Percentiles rank a stretch among this genome's conserved stretches.
phyloP scores from a whole-genome alignment of 2,329 filamentous ascomycete genomes.

The Sporothrix sp. region DNA sequence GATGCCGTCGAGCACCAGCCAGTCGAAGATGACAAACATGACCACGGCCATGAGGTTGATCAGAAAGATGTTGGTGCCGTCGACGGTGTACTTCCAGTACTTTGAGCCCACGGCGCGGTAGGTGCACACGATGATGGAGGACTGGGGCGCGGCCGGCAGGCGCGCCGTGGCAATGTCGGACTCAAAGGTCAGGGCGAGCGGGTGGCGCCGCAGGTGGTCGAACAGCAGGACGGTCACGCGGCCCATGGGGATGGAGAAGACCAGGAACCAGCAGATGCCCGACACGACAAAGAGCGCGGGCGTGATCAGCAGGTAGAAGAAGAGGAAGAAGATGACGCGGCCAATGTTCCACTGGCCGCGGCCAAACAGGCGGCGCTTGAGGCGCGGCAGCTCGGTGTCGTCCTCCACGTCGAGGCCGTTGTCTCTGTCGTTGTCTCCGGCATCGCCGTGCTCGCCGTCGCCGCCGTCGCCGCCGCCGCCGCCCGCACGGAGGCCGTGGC shows the following conservation, averaged over 20 bases:
- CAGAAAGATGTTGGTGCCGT: conserved; percentile 97
- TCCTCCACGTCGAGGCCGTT: neutral
- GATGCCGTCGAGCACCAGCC: conserved; percentile 61
- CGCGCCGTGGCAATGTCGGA: conserved; percentile 70
- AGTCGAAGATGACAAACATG: conserved; percentile 91
- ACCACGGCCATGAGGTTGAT: conserved; percentile 94
- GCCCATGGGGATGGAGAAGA: conserved; percentile 98
- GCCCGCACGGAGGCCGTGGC: neutral
- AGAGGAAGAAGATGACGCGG: conserved; percentile 87
- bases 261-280: conserved; percentile 85
- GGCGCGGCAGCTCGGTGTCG: conserved; percentile 29
- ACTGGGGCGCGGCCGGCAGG: conserved; percentile 58
- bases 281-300: conserved; percentile 80
- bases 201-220: conserved; percentile 84
- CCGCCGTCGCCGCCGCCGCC: neutral
- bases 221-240: conserved; percentile 85
- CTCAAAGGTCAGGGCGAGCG: conserved; percentile 86
- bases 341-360: conserved; percentile 93
- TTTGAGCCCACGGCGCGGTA: conserved; percentile 89
- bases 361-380: conserved; percentile 84
- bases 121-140: conserved; percentile 87
- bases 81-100: conserved; percentile 99
- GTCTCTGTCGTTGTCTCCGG: conserved; percentile 7
- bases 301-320: conserved; percentile 89
- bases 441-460: neutral